Conservation (phyloP, 768 basidiomycete species). For the Russula griseocarnosa region DNA sequence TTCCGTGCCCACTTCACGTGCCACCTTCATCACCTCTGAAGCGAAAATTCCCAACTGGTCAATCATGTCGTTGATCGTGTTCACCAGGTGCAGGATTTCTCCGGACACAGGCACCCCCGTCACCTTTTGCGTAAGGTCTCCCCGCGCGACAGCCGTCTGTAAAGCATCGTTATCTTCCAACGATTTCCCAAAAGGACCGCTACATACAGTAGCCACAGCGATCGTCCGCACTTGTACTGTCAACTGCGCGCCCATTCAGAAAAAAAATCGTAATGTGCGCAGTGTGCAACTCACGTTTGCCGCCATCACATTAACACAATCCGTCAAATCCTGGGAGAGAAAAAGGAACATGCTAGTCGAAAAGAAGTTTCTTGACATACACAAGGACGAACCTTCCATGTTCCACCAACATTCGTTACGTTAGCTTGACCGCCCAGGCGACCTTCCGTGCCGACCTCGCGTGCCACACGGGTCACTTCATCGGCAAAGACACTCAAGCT, state of each 20-base stretch:
- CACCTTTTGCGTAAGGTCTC: slow-evolving; percentile 92
- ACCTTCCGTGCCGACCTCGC: slow-evolving; percentile 97
- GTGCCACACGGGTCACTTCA: slow-evolving; percentile 81
- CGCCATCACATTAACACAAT: slow-evolving; percentile 96
- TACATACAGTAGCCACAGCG: slow-evolving; percentile 80
- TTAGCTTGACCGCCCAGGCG: slow-evolving; percentile 90
- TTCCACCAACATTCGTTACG: slow-evolving; percentile 88
- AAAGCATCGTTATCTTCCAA: too few relatives aligned
- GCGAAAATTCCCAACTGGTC: slow-evolving; percentile 66
- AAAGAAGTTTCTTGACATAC: not conserved
- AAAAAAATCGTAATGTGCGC: slow-evolving; percentile 7
- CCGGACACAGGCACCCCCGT: slow-evolving; percentile 88
- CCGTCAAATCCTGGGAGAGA: slow-evolving; percentile 66
- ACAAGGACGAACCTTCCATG: slow-evolving; percentile 66
- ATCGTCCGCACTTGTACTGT: slow-evolving; percentile 93
- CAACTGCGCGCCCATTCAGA: slow-evolving; percentile 53
- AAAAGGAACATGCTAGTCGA: not conserved
- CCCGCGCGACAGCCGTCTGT: slow-evolving; percentile 86
- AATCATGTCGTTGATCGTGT: slow-evolving; percentile 93
- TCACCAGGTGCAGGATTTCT: slow-evolving; percentile 93
- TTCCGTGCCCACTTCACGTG: slow-evolving; percentile 94
- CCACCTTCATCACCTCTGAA: slow-evolving; percentile 88
- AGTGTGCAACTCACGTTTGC: slow-evolving; percentile 58
- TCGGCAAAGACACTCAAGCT: slow-evolving; percentile 80
- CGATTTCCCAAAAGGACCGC: too few relatives aligned